Evolutionary conservation across 2,329 filamentous ascomycete species (phyloP), one percentile per base, ranked within the genome.

Genomic region (Apiospora hydei): DNA sequence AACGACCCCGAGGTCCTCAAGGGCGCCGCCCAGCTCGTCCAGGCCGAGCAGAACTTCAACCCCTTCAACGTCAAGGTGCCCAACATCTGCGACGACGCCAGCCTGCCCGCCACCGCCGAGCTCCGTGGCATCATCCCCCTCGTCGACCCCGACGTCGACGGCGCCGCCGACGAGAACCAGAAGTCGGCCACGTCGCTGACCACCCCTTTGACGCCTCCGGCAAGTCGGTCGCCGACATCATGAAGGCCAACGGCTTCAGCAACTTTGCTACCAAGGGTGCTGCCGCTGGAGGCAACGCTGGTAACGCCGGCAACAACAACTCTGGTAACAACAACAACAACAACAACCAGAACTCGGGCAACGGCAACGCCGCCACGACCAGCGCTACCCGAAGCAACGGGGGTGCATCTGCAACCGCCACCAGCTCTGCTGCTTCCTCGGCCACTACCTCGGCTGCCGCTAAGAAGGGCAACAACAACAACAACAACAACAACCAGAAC

Each of bases 31-130:
- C 87, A 87, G 21, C 85, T 93, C 49, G 91, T 93, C 18, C 87
- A 88, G 38, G 91, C 91, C 4, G 91, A 93, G 85, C 90, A 92
- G 82, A 93, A 93, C 87, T 92, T 92, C 84, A 93, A 93, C 84
- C 90, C 90, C 69, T 92, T 90, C 75, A 88, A 82, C 71, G 86
- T 88, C 74, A 83, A 83, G 77, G 85, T 89, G 46, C 90, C 89
- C 24, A 89, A 86, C 73, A 88, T 94, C 78, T 93, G 92, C 82
- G 87, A 84, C 49, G 90, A 93, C 74, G 82, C 90, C 1, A 83
- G 85, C 38, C 87, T 94, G 2, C 92, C 92, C 14, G 87, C 84
- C 44, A 92, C 89, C 10, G 81, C 82, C 34, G 85, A 85, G 71
- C 88, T 93, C 44, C 86, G 91, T 61, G 92, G 92, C 74, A 90